Evolutionary conservation across 2,329 filamentous ascomycete genomes (phyloP), one percentile per base, ranked within the genome.

Genomic region (Ophiostoma australiae): DNA sequence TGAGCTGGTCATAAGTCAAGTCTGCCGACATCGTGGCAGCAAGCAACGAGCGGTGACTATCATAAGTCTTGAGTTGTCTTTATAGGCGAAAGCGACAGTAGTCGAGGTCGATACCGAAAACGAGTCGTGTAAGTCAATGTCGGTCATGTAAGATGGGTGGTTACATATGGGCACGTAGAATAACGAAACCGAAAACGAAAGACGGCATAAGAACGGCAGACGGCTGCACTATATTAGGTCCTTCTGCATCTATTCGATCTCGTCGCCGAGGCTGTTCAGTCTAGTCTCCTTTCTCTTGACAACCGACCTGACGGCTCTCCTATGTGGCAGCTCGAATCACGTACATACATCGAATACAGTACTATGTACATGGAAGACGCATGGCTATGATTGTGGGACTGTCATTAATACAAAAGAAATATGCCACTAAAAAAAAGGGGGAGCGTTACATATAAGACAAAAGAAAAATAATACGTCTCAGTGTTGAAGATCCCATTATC

Each of bases 1-100:
- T 71, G 39, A 71, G 66, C 67, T 71, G 31, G 44, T 71, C 70
- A 41, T 71, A 69, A 8, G 70, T 71, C 58, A 69, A 27, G n/a
- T 23, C 23, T 31, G 70, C 23, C 13, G 70, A 68, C 70, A 71
- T 71, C 6, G 6, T 65, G 52, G n/a, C 27, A 58, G 23, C 10
- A 13, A 11, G 4, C 13, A 58, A 7, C n/a, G n/a, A 13, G 52
- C 23, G n/a, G 23, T 13, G n/a, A 17, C 23, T 17, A 15, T 10
- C 52, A 15, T 27, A 1, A n/a, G 20, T 4, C 5, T 4, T 17
- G 6, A 48, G 44, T 20, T n/a, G 44, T 48, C 44, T 39, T 39
- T 6, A n/a, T 48, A 20, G 44, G 17, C 44, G 44, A 48, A 48
- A n/a, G 15, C 44, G 20, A 48, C 20, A 48, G 17, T 17, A 48